phyloP scores from a whole-genome alignment of 1,284 basidiomycete genomes.

The Naganishia liquefaciens region DNA sequence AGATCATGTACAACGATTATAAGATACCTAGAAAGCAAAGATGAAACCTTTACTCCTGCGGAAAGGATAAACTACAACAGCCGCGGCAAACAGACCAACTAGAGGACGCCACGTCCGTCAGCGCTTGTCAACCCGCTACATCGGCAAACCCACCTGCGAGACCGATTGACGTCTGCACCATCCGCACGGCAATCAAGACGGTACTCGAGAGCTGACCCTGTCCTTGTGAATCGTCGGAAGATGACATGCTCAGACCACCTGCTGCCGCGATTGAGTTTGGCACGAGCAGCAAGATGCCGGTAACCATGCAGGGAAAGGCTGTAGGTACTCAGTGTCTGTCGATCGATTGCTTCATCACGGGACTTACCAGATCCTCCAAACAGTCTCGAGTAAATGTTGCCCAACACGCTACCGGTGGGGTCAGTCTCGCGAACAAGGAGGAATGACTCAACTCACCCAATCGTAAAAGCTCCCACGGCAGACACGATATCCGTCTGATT shows the following conservation, averaged over 20 bases:
- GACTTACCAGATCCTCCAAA: conserved; percentile 36
- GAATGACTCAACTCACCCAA: conserved; percentile 34
- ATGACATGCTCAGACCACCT: conserved; percentile 35
- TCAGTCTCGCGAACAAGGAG: neutral
- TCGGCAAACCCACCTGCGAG: conserved; percentile 36
- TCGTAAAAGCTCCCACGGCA: conserved; percentile 40
- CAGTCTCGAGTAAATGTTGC: conserved; percentile 41
- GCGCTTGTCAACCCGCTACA: neutral
- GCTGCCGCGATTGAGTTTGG: conserved; percentile 43
- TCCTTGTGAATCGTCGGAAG: conserved; percentile 13
- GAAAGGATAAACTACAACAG: conserved; percentile 42
- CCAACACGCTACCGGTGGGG: conserved; percentile 35
- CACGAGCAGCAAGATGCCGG: conserved; percentile 40
- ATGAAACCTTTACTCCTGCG: conserved; percentile 41
- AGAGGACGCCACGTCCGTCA: neutral
- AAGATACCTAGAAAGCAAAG: conserved; percentile 38
- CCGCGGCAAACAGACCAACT: conserved; percentile 41
- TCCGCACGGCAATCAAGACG: conserved; percentile 37
- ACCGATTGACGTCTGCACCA: conserved; percentile 43
- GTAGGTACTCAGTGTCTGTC: neutral
- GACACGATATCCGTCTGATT: conserved; percentile 40
- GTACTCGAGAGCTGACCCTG: conserved; percentile 37
- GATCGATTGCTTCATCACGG: neutral
- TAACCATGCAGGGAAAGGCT: conserved; percentile 41
- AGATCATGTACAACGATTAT: no score